These are phyloP conservation scores for Rhodamnia argentea DNA, from an alignment of 345 rosid genomes.

Conservation along the genomic window DNA sequence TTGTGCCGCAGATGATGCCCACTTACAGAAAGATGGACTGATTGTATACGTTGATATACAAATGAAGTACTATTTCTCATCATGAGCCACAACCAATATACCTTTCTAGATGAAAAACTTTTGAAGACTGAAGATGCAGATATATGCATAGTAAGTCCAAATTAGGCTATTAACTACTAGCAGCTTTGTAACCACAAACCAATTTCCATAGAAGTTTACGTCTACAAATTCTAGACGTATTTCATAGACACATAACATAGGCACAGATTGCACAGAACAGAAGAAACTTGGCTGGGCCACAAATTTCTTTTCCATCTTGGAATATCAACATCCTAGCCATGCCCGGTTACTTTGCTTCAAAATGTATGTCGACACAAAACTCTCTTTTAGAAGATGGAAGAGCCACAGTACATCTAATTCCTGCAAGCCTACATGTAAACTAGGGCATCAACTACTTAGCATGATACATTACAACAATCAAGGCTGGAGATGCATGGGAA, in stretches of 20 bases:
- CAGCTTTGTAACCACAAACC: not conserved
- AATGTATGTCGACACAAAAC: not conserved
- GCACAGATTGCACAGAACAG: not conserved
- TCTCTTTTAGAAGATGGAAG: not conserved
- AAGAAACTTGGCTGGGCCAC: not conserved
- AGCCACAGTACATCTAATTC: not conserved
- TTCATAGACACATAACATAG: not conserved
- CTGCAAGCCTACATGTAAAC: not conserved
- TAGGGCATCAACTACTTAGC: not conserved
- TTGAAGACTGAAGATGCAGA: not conserved
- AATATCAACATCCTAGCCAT: not conserved
- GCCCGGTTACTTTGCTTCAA: not conserved
- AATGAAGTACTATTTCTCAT: not conserved
- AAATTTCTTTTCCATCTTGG: not conserved
- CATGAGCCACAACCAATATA: not conserved
- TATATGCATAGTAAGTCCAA: not conserved
- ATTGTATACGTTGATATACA: not conserved
- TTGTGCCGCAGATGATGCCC: not conserved
- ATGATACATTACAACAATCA: not conserved
- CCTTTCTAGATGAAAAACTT: not conserved
- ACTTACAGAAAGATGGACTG: not conserved
- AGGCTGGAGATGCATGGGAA: not conserved
- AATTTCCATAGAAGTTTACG: not conserved
- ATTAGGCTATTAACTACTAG: not conserved
- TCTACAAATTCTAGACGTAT: not conserved